Evolutionary conservation across 2,329 filamentous ascomycete genomes (phyloP), one percentile per base, ranked within the genome.

Genomic region (Aaosphaeria arxii): DNA sequence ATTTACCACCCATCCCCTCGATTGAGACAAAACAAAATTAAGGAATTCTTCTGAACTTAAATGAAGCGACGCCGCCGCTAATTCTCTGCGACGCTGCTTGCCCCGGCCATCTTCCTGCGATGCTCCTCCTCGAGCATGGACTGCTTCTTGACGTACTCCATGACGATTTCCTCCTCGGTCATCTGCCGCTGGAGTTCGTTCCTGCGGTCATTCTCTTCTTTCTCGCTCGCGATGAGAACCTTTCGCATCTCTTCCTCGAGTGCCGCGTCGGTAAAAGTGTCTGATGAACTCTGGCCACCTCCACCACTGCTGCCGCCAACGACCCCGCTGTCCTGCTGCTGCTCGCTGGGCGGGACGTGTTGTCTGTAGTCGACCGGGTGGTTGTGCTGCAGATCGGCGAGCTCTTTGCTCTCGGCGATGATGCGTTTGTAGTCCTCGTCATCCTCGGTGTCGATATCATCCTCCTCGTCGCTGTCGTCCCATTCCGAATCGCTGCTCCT

Each of bases 91-190:
- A 3, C 17, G 17, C 17, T 24, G 17, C 17, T 24, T 24, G 17
- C 17, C 17, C 17, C 17, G 17, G 17, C 17, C 17, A 48, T 44
- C 35, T 40, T 45, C 43, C 45, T 44, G 30, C 52, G 40, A 43
- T 52, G 47, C 36, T 56, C 49, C 35, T 56, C 83, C 69, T 91
- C 88, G 1, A 79, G 77, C 35, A 88, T 62, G 65, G 85, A 89
- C 71, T 89, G 86, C 72, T 83, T 86, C 76, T 86, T 88, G 38
- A 89, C 78, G 65, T 88, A 89, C 58, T 89, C 86, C 63, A 90
- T 66, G n/a, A 90, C 80, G 50, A 87, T 82, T 45, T 88, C 81
- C 63, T 90, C 86, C 61, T 90, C 87, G 0, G 77, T 81, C 60
- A 30, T 48, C 40, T 53, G 48, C 43, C 41, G 51, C 70, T 76